Evolutionary conservation across 2,329 filamentous ascomycete genomes (phyloP).

Genomic region (Orbilia quercus): DNA sequence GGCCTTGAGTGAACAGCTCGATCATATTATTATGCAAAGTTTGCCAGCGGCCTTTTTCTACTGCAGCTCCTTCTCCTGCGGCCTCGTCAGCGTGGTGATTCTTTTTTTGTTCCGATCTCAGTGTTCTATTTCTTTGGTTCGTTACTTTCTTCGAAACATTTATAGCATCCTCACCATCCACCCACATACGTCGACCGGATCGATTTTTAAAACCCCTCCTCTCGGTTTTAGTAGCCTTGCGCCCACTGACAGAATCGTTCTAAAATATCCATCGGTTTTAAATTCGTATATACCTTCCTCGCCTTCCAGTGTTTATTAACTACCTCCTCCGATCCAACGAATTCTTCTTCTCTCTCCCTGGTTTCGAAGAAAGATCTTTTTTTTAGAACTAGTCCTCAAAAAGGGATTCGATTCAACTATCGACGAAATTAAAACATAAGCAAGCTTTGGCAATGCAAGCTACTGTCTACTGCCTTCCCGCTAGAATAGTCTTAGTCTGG

Average conservation of each 20-base stretch:
- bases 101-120: conserved; percentile 13
- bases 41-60: conserved; percentile 1
- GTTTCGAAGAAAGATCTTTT: conserved; percentile 49
- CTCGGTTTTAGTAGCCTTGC: neutral
- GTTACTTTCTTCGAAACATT: conserved; percentile 2
- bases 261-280: neutral
- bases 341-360: conserved; percentile 8
- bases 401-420: conserved; percentile 12
- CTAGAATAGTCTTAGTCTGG: conserved; percentile 31
- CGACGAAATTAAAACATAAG: conserved; percentile 18
- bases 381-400: conserved; percentile 28
- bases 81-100: neutral
- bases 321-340: neutral
- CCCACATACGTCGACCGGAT: conserved; percentile 5
- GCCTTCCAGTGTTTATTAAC: neutral
- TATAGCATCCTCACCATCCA: conserved; percentile 5
- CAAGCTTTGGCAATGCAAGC: conserved; percentile 19
- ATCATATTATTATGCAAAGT: conserved; percentile 25
- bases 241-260: conserved; percentile 2
- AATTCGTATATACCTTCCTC: conserved; percentile 3
- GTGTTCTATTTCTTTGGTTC: neutral
- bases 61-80: neutral
- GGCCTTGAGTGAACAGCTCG: conserved; percentile 27
- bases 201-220: conserved; percentile 2
- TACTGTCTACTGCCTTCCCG: conserved; percentile 8